A percentile compares a stretch with the other conserved stretches of the same genome.
phyloP scores from a whole-genome alignment of 2,329 filamentous ascomycete species.

The Diaporthe vexans region DNA sequence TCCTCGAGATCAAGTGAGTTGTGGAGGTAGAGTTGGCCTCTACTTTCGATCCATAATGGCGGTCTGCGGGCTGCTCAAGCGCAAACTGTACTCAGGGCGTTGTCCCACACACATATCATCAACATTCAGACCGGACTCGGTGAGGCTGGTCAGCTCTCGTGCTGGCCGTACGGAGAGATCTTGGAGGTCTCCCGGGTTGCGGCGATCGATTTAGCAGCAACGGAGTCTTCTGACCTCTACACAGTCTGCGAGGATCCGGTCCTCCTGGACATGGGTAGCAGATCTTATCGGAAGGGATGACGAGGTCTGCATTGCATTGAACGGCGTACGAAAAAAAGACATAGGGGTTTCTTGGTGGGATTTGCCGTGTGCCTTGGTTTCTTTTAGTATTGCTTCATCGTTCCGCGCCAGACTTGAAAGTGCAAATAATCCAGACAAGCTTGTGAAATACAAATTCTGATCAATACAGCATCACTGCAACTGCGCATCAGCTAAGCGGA shows the following conservation, averaged over 20 bases:
- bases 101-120: constrained; percentile 19
- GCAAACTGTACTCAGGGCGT: not conserved
- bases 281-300: constrained; percentile 61
- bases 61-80: not conserved
- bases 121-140: not conserved
- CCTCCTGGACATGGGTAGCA: constrained; percentile 53
- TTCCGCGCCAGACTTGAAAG: constrained; percentile 5
- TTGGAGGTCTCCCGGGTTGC: constrained; percentile 37
- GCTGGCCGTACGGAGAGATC: constrained; percentile 12
- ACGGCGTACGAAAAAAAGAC: constrained; percentile 58
- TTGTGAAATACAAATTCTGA: constrained; percentile 29
- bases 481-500: no score
- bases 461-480: not conserved
- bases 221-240: constrained; percentile 64
- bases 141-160: not conserved
- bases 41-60: not conserved
- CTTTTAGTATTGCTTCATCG: constrained; percentile 38
- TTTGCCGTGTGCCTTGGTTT: constrained; percentile 40
- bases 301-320: constrained; percentile 65
- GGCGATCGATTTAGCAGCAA: constrained; percentile 47
- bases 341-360: constrained; percentile 47
- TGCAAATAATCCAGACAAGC: constrained; percentile 23
- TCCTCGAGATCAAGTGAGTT: constrained; percentile 83
- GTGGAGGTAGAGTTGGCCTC: not conserved
- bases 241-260: constrained; percentile 58